Evolutionary conservation across 139 green algal species (phyloP), one percentile per base, ranked within the genome.

Genomic region (Volvox africanus): DNA sequence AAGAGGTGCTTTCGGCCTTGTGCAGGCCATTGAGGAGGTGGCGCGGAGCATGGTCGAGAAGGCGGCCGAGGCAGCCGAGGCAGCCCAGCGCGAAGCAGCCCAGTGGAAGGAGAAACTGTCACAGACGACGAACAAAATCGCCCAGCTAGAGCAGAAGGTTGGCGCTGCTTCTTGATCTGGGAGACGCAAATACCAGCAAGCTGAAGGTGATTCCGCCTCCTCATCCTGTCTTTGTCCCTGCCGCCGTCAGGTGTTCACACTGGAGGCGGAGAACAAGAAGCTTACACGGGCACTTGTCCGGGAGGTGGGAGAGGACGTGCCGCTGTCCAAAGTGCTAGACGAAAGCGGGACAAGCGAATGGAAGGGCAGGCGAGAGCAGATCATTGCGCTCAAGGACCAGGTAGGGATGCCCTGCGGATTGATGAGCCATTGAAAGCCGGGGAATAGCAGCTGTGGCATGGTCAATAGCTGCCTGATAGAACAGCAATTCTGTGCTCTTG

Each of bases 291-390:
- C 95, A 30, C 91, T 97, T 80, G 67, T 88, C 61, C 91, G 93
- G 1, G 95, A 97, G 82, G 94, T 97, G 61, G 95, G 95, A 18
- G 94, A 96, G 36, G 95, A 97, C 0, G 91, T 95, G 87, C 95
- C 95, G 6, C 81, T 97, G 75, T 62, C 91, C 30, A 94, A 94
- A 78, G 69, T 96, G 24, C 36, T 96, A 21, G 93, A 95, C 0
- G 95, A 95, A 2, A 83, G 87, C 61, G 77, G 37, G 20, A 30
- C 71, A 61, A 35, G 61, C 33, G 91, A 95, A 32, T 95, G 90
- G 95, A 94, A 96, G 88, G 95, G 95, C 33, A 91, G 95, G 17
- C 77, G 93, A 16, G 94, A 97, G 91, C 93, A 96, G 92, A 92
- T 97, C 71, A 93, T 94, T 5, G 83, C 93, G 35, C 91, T 97